These are phyloP conservation scores for Rhizopogon roseolus DNA, from an alignment of 768 basidiomycete species.

Conservation along the genomic window DNA sequence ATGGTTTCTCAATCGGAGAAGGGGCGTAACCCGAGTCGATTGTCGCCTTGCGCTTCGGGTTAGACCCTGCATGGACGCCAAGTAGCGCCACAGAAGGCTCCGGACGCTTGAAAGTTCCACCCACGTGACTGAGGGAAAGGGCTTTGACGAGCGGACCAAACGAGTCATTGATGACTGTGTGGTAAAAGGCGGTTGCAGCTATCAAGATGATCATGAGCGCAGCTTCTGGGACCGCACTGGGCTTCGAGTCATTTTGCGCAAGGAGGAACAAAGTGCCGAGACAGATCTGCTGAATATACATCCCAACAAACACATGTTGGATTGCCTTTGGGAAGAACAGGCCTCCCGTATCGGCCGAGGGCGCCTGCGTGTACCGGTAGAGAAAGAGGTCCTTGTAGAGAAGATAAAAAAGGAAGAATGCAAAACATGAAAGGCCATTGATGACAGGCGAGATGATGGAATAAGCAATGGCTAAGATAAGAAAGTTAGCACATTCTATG, in stretches of 20 bases:
- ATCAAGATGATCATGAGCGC: conserved; percentile 85
- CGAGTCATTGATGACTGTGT: conserved; percentile 70
- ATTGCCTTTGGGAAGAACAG: conserved; percentile 94
- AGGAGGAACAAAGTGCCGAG: conserved; percentile 91
- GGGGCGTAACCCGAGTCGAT: conserved; percentile 3
- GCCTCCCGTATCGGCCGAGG: conserved; percentile 79
- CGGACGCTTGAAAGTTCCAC: conserved; percentile 48
- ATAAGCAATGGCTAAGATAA: conserved; percentile 60
- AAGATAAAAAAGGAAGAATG: conserved; percentile 82
- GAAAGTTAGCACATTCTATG: conserved; percentile 1
- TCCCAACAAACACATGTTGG: conserved; percentile 87
- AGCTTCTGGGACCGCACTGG: conserved; percentile 68
- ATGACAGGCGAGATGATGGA: conserved; percentile 90
- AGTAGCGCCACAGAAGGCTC: conserved; percentile 1
- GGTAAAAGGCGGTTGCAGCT: conserved; percentile 68
- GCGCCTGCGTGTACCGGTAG: conserved; percentile 70
- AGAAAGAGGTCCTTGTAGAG: conserved; percentile 87
- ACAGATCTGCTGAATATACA: conserved; percentile 89
- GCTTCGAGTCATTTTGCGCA: conserved; percentile 48
- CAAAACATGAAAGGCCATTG: conserved; percentile 78
- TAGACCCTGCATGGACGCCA: conserved; percentile 3
- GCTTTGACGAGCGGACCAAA: conserved; percentile 73
- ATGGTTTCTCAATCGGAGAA: conserved; percentile 4
- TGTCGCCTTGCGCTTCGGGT: conserved; percentile 12
- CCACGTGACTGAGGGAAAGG: conserved; percentile 76